Evolutionary conservation across 345 rosid species (phyloP), one percentile per base, ranked within the genome.

Genomic region (Aquilaria sinensis): DNA sequence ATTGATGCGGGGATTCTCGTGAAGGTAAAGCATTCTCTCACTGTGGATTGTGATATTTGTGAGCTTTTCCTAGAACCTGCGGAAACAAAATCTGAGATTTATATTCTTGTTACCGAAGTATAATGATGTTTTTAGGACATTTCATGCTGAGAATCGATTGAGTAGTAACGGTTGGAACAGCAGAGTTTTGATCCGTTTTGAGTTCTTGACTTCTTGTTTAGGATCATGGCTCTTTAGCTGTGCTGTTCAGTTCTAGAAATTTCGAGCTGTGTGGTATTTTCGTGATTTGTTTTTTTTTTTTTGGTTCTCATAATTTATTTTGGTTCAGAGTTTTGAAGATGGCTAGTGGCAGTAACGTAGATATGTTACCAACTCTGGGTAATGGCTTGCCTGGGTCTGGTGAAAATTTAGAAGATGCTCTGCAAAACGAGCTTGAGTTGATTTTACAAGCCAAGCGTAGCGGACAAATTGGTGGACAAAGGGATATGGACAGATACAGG

Each of bases 401-500:
- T 62, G 85, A 74, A 74, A 78, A 75, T 69, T 78, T 83, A 69
- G 90, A 86, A 58, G 87, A 78, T 60, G 71, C 69, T 53, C 79
- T 79, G 60, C 89, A 84, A 33, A 79, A 74, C 54, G 96, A 93
- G 76, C 80, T 88, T 32, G 96, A 85, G 60, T 70, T 78, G 61
- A 67, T 93, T 52, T 79, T 88, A 46, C 96, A 58, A 66, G 85
- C 83, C 0, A 87, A 71, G 53, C 81, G 72, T 47, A 77, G 64
- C 59, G 81, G 60, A 14, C 88, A 65, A 68, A 63, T 67, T 48
- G 81, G 78, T 53, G 69, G 70, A 31, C 90, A 83, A 48, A 78
- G 82, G 60, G 86, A 80, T 56, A 63, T 82, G 12, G 76, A 84
- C 62, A 78, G 77, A 9, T 79, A 73, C 67, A 77, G 99, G 69